A percentile compares a stretch with the other conserved stretches of the same genome.
These are phyloP conservation scores for Linum lewisii DNA, from an alignment of 345 rosid species.

Conservation along the genomic window DNA sequence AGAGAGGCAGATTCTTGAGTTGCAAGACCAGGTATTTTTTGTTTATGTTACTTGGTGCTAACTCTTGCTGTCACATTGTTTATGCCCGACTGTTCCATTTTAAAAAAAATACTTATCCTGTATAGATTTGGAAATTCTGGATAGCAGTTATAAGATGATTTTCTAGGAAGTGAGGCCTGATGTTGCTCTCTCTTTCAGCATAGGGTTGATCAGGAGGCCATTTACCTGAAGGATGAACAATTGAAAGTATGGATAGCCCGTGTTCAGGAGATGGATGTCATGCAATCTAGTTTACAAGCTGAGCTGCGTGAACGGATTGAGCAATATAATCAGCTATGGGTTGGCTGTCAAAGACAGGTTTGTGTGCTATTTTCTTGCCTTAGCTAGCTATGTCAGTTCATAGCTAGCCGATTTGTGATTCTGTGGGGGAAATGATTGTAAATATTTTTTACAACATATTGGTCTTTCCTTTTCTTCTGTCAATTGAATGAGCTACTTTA, in stretches of 20 bases:
- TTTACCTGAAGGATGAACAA: slow-evolving; percentile 79
- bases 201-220: slow-evolving; percentile 82
- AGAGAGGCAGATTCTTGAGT: slow-evolving; percentile 69
- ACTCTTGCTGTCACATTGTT: background rate
- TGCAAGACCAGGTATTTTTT: slow-evolving; percentile 80
- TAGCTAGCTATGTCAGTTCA: slow-evolving; percentile 5
- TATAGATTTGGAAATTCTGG: background rate
- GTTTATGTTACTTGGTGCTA: slow-evolving; percentile 1
- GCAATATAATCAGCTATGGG: slow-evolving; percentile 87
- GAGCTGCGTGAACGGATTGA: slow-evolving; percentile 81
- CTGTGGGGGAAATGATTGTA: background rate
- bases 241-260: slow-evolving; percentile 75
- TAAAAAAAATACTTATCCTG: background rate
- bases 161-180: slow-evolving; percentile 7
- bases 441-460: background rate
- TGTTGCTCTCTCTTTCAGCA: slow-evolving; percentile 40
- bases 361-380: slow-evolving; percentile 9
- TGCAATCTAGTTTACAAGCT: slow-evolving; percentile 70
- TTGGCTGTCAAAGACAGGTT: slow-evolving; percentile 95
- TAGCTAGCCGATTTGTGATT: background rate
- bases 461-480: background rate
- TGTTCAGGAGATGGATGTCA: slow-evolving; percentile 78
- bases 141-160: background rate
- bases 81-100: background rate
- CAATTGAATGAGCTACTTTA: background rate